Base-by-base conservation (phyloP, 2,329 filamentous ascomycete species). In the Teratosphaeria destructans region DNA sequence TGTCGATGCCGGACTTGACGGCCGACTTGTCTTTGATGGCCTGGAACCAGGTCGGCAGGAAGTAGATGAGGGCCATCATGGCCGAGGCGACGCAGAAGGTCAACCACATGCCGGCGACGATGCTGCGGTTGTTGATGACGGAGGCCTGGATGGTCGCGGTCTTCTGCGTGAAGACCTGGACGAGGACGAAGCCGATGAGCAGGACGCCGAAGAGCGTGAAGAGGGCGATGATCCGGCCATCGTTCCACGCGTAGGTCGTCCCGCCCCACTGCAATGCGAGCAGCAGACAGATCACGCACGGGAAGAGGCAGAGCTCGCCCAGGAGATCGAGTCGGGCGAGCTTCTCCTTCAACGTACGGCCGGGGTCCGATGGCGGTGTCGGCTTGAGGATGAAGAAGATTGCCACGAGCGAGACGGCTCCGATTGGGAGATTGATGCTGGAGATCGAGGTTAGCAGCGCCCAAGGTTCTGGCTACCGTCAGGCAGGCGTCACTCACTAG, bases 191-290 rank as follows among this genome's bases (percentile, higher is more conserved):
- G 26, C 66, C 70, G 0, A 81, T 71, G 11, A 81, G 63, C 37
- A 77, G 73, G 16, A 77, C 34, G 26, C 59, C 72, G 59, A 75
- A 77, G 11, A 78, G 54, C 53, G 77, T 73, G n/a, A 79, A 67
- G 2, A 78, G 72, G 3, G 70, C 75, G 57, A 79, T 77, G 63
- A 79, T 76, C 34, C 73, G 71, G 5, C 67, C 73, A 58, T 68
- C 72, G 7, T 66, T 68, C 78, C 65, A 71, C 10, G 64, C 65
- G 57, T 78, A 78, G 57, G 72, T 77, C 60, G 70, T 72, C 29
- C 78, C 78, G 53, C 77, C 78, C 77, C 77, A 79, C 57, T 79
- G 76, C 6, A 80, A 71, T 35, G 77, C 78, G 29, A 80, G 73
- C 6, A 80, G 67, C 39, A 79, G 65, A 65, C 75, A 79, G 55